Conservation (phyloP, 2,329 filamentous ascomycete genomes). For the Diaporthe humulicola region DNA sequence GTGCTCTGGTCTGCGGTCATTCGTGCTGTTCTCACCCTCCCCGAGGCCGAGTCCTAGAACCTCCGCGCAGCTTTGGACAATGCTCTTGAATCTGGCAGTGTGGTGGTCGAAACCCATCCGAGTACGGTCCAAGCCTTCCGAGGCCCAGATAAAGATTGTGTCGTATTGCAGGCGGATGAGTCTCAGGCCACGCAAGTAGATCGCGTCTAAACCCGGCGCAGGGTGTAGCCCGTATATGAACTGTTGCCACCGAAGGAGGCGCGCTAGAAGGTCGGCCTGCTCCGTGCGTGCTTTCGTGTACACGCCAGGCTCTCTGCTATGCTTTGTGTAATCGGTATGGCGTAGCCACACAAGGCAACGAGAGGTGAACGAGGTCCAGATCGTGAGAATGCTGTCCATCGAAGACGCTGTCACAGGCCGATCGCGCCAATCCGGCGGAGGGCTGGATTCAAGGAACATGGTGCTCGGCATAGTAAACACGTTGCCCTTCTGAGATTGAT, state of each 20-base stretch:
- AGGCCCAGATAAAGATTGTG: neutral
- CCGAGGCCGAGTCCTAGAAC: neutral
- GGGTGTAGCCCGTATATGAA: neutral
- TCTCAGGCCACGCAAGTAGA: neutral
- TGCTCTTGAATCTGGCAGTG: neutral
- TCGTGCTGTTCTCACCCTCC: neutral
- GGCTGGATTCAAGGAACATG: conserved; percentile 10
- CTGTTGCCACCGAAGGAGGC: neutral
- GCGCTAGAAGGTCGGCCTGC: neutral
- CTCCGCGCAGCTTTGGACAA: neutral
- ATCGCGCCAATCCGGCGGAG: neutral
- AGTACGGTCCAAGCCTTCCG: conserved; percentile 25
- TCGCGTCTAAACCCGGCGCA: neutral
- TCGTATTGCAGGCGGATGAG: conserved; percentile 10
- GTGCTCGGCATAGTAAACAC: conserved; percentile 9
- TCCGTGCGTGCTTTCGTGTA: neutral
- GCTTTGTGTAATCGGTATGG: conserved; percentile 10
- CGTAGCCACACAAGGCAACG: conserved; percentile 4
- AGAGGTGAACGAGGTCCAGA: conserved; percentile 3
- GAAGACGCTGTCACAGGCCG: neutral
- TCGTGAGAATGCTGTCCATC: neutral
- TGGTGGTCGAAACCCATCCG: neutral
- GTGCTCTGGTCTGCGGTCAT: neutral
- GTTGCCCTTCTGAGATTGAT: conserved; percentile 19
- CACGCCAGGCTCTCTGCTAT: neutral